A percentile compares a stretch with the other conserved stretches of the same genome.
phyloP scores from a whole-genome alignment of 2,329 filamentous ascomycete species.

The Conoideocrella luteorostrata region DNA sequence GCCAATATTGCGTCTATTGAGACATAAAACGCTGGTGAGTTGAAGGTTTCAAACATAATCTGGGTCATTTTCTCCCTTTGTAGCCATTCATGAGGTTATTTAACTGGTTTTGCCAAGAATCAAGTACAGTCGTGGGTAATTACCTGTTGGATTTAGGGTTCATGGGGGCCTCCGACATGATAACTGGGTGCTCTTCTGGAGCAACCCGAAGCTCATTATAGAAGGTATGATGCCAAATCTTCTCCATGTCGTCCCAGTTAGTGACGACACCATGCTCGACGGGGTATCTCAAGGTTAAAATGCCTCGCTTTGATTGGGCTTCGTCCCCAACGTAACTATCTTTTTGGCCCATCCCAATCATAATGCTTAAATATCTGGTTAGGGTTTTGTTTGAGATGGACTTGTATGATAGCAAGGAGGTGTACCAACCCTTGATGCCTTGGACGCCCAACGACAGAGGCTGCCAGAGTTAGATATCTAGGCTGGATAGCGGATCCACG shows the following conservation, averaged over 20 bases:
- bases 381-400: too few relatives aligned
- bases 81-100: too few relatives aligned
- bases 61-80: constrained; percentile 99
- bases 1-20: constrained; percentile 99
- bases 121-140: too few relatives aligned
- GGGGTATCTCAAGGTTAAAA: constrained; percentile 97
- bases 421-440: constrained; percentile 93
- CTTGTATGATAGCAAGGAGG: too few relatives aligned
- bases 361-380: constrained; percentile 62
- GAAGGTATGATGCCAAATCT: constrained; percentile 99
- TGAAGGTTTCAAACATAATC: constrained; percentile 99
- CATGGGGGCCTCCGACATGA: constrained; percentile 98
- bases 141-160: constrained; percentile 99
- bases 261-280: constrained; percentile 99
- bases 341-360: constrained; percentile 99
- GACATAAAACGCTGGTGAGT: constrained; percentile 99
- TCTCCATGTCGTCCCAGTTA: constrained; percentile 99
- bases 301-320: constrained; percentile 99
- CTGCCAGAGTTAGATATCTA: constrained; percentile 46
- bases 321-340: constrained; percentile 99
- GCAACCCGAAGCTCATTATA: constrained; percentile 99
- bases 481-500: neutral
- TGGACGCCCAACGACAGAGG: constrained; percentile 98
- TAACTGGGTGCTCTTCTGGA: constrained; percentile 98
- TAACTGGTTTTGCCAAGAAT: too few relatives aligned